Percentiles rank a stretch among this genome's conserved stretches.
phyloP scores from a whole-genome alignment of 1,139 yeast species.

The Saccharomyces hybrid region DNA sequence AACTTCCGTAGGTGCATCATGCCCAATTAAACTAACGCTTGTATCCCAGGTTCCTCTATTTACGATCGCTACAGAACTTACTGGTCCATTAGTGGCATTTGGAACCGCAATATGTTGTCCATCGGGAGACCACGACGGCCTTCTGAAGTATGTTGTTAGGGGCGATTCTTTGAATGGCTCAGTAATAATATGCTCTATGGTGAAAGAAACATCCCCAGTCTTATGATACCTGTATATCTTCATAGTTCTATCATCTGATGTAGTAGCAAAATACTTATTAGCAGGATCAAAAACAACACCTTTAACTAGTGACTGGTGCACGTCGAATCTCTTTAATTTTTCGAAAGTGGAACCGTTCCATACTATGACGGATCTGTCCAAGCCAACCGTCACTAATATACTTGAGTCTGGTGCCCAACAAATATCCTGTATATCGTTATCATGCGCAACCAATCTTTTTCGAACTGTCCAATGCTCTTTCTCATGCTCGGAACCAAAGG shows the following conservation, averaged over 20 bases:
- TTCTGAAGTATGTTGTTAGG: constrained; percentile 80
- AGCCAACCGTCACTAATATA: constrained; percentile 83
- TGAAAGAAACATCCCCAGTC: constrained; percentile 69
- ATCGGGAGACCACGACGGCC: constrained; percentile 97
- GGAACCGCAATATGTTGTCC: constrained; percentile 96
- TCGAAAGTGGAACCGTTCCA: constrained; percentile 95
- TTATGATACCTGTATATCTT: constrained; percentile 80
- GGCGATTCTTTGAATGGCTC: constrained; percentile 89
- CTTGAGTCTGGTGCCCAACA: constrained; percentile 97
- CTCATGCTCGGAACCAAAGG: constrained; percentile 57
- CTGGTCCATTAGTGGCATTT: constrained; percentile 95
- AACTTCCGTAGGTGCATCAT: constrained; percentile 94
- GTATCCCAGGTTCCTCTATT: constrained; percentile 92
- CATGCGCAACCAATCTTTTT: constrained; percentile 88
- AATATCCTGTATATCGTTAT: constrained; percentile 92
- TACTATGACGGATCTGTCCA: constrained; percentile 82
- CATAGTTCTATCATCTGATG: constrained; percentile 90
- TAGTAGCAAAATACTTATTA: constrained; percentile 92
- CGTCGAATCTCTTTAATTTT: constrained; percentile 77
- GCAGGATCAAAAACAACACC: constrained; percentile 98
- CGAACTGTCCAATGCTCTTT: constrained; percentile 91
- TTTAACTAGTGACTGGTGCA: constrained; percentile 91
- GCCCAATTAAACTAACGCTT: constrained; percentile 84
- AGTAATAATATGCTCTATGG: constrained; percentile 73
- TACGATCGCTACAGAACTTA: constrained; percentile 79